Evolutionary conservation across 1,284 basidiomycete genomes (phyloP), one percentile per base, ranked within the genome.

Genomic region (Boletus mariae): DNA sequence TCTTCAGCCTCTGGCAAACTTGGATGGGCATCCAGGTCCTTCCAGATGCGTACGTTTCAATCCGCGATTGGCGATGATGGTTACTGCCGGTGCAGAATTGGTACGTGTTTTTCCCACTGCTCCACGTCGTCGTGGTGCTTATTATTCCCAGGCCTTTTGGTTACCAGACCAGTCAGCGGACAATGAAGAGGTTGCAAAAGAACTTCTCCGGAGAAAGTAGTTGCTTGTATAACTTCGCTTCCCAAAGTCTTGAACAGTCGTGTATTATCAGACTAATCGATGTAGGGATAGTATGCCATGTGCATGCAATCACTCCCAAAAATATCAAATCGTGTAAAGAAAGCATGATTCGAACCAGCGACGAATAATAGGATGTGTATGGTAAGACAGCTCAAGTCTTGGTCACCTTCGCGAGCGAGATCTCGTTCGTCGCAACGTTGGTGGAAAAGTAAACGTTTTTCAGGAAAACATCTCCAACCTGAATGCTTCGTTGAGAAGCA

Each of bases 11-110:
- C 57, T 85, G 17, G 71, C 74, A 9, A 74, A 66, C 15, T 70
- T 92, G 43, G 90, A 92, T 38, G 89, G 87, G 0, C 88, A 94
- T 67, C 83, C 87, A 7, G 84, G 84, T n/a, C 88, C 90, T 25
- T 82, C 86, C 29, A 76, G 94, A 64, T 92, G 90, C 57, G 90
- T 96, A 3, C 82, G 79, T 60, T 95, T 94, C 69, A 97, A 95
- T 65, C 92, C 94, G 7, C 80, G 90, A 52, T 78, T 83, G 55
- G 85, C 85, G n/a, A 94, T 97, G 90, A 78, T 97, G 76, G 88
- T 83, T 48, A 85, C 85, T 1, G 94, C 90, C 11, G 94, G 93
- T 5, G 78, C 84, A 53, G 92, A 95, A 66, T 67, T 96, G 72
- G 93, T 94, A 62, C 60, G 89, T 78, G 26, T 48, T 49, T 45